These are phyloP conservation scores for Apiospora saccharicola DNA, from an alignment of 2,329 filamentous ascomycete genomes.

Conservation along the genomic window DNA sequence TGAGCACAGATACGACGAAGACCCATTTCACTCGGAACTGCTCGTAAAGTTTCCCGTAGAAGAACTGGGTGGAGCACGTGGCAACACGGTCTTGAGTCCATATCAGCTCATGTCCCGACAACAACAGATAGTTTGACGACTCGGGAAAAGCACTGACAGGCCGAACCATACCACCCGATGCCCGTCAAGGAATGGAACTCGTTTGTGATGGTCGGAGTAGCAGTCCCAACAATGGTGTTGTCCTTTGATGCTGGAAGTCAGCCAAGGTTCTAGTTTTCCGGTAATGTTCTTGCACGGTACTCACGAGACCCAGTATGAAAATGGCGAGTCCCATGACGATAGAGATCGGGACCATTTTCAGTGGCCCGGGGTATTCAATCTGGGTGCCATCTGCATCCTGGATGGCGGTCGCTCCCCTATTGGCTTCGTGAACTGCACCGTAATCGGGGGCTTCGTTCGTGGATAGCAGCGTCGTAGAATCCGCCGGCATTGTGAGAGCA, in stretches of 20 bases:
- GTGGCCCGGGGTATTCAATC: neutral
- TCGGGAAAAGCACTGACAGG: conserved; percentile 8
- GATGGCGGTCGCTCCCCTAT: neutral
- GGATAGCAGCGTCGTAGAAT: neutral
- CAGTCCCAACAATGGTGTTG: conserved; percentile 33
- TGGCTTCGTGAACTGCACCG: neutral
- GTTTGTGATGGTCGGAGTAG: conserved; percentile 32
- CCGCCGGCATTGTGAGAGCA: neutral
- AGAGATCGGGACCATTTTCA: neutral
- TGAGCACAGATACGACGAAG: conserved; percentile 41
- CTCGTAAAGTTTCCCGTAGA: conserved; percentile 50
- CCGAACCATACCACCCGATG: conserved; percentile 33
- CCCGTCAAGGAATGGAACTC: conserved; percentile 33
- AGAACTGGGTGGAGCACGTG: conserved; percentile 47
- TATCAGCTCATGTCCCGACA: neutral
- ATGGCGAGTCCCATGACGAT: conserved; percentile 1
- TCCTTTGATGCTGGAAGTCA: conserved; percentile 24
- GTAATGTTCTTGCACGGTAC: neutral
- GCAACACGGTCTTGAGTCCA: conserved; percentile 33
- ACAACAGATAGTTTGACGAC: too few relatives aligned
- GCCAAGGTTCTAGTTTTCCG: fast-evolving
- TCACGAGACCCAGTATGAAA: neutral
- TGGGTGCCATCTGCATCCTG: neutral
- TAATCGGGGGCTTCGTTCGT: neutral
- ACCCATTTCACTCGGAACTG: conserved; percentile 47